A percentile compares a stretch with the other conserved stretches of the same genome.
Evolutionary conservation across 768 basidiomycete genomes (phyloP).

Genomic region (Exsudoporus frostii): DNA sequence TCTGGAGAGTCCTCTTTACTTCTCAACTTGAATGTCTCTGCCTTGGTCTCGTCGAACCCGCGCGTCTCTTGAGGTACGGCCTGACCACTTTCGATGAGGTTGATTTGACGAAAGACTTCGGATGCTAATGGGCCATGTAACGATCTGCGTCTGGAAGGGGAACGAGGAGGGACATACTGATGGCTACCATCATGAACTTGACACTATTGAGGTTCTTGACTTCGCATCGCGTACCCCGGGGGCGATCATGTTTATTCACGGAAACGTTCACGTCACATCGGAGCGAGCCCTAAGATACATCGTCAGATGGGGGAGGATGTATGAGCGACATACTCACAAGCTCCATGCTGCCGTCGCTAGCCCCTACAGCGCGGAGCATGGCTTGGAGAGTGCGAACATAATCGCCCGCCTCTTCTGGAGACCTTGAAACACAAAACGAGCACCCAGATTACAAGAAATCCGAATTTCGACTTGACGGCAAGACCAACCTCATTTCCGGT

Average conservation of each 20-base stretch:
- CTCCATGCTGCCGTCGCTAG: slow-evolving; percentile 97
- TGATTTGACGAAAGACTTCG: slow-evolving; percentile 79
- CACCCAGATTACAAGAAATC: not conserved
- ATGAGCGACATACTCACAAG: slow-evolving; percentile 50
- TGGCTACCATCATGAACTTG: slow-evolving; percentile 78
- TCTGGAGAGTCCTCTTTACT: slow-evolving; percentile 94
- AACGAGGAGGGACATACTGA: slow-evolving; percentile 51
- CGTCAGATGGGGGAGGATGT: not conserved
- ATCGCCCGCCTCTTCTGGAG: slow-evolving; percentile 85
- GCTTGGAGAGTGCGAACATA: slow-evolving; percentile 85
- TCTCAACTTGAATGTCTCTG: slow-evolving; percentile 78
- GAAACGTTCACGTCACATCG: slow-evolving; percentile 97
- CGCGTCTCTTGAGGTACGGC: slow-evolving; percentile 81
- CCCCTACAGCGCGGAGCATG: slow-evolving; percentile 75
- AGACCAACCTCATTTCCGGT: slow-evolving; percentile 72
- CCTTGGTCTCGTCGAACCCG: slow-evolving; percentile 79
- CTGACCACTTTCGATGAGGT: slow-evolving; percentile 41
- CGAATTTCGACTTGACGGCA: not conserved
- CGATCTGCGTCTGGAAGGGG: not conserved
- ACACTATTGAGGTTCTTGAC: slow-evolving; percentile 96
- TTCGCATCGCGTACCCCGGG: slow-evolving; percentile 84
- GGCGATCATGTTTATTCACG: slow-evolving; percentile 61
- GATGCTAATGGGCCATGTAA: slow-evolving; percentile 47
- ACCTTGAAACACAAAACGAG: slow-evolving; percentile 32
- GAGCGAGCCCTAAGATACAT: slow-evolving; percentile 70